These are phyloP conservation scores for Akanthomyces dipterigenus DNA, from an alignment of 2,329 filamentous ascomycete species.

Conservation along the genomic window DNA sequence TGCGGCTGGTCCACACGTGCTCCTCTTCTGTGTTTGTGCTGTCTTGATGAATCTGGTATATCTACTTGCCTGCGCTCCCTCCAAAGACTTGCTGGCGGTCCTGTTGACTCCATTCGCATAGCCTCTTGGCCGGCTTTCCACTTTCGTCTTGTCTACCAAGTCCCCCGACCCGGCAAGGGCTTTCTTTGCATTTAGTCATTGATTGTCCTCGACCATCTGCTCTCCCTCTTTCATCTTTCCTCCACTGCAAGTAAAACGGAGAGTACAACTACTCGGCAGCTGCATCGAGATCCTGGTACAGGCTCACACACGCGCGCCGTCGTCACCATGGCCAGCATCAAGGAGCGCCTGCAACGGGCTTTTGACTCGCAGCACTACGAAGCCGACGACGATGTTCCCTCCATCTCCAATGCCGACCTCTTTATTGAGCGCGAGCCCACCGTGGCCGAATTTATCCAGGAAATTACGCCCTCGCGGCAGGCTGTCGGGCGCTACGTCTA, in stretches of 20 bases:
- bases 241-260: neutral
- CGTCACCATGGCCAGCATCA: constrained; percentile 13
- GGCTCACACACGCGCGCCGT: neutral
- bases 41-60: neutral
- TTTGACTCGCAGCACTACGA: constrained; percentile 21
- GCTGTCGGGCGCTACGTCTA: constrained; percentile 29
- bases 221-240: neutral
- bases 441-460: constrained; percentile 33
- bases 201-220: neutral
- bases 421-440: constrained; percentile 37
- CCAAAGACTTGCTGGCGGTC: neutral
- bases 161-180: neutral
- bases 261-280: neutral
- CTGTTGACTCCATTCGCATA: neutral
- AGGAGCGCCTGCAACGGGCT: constrained; percentile 18
- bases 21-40: neutral
- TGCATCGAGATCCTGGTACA: neutral
- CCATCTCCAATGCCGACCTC: constrained; percentile 29
- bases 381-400: constrained; percentile 27
- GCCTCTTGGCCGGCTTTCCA: neutral
- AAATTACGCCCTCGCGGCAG: constrained; percentile 28
- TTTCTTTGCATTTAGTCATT: neutral
- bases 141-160: neutral
- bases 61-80: neutral
- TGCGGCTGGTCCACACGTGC: too few relatives aligned